Percentiles rank a stretch among this genome's conserved stretches.
phyloP scores from a whole-genome alignment of 768 basidiomycete species.

The Mycena haematopus region DNA sequence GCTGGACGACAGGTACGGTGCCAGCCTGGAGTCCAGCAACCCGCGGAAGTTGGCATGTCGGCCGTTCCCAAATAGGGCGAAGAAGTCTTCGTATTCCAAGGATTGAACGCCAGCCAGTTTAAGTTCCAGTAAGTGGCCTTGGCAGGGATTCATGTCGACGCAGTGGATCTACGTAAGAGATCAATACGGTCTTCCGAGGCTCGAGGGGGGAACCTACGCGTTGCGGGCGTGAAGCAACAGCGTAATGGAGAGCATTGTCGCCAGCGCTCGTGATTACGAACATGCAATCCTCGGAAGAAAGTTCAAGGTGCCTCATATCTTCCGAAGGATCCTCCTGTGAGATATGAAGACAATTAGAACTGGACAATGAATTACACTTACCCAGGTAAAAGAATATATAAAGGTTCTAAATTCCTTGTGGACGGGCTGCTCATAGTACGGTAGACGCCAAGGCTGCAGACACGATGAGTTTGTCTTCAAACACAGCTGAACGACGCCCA shows the following conservation, averaged over 20 bases:
- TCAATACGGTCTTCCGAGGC: neutral
- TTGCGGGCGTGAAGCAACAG: conserved; percentile 65
- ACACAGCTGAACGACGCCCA: conserved; percentile 32
- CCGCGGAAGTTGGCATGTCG: conserved; percentile 62
- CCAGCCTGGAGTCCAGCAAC: conserved; percentile 64
- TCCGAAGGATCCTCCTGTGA: conserved; percentile 73
- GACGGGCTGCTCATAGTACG: conserved; percentile 70
- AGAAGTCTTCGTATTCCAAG: conserved; percentile 68
- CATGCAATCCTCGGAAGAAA: conserved; percentile 67
- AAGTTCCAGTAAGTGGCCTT: conserved; percentile 80
- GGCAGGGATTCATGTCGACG: conserved; percentile 60
- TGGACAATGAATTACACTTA: conserved; percentile 27
- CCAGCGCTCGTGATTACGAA: conserved; percentile 81
- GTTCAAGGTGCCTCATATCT: conserved; percentile 68
- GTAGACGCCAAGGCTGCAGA: conserved; percentile 65
- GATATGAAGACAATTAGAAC: neutral
- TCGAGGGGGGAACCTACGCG: conserved; percentile 41
- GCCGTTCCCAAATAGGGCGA: conserved; percentile 70
- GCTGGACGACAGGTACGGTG: conserved; percentile 71
- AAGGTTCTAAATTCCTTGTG: conserved; percentile 72
- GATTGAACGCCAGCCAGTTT: conserved; percentile 71
- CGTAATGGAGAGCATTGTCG: conserved; percentile 83
- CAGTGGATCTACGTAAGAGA: conserved; percentile 10
- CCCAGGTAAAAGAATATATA: conserved; percentile 71
- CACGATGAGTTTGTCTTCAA: conserved; percentile 10